phyloP scores from a whole-genome alignment of 2,329 filamentous ascomycete genomes.

The Aspergillus intermedius region DNA sequence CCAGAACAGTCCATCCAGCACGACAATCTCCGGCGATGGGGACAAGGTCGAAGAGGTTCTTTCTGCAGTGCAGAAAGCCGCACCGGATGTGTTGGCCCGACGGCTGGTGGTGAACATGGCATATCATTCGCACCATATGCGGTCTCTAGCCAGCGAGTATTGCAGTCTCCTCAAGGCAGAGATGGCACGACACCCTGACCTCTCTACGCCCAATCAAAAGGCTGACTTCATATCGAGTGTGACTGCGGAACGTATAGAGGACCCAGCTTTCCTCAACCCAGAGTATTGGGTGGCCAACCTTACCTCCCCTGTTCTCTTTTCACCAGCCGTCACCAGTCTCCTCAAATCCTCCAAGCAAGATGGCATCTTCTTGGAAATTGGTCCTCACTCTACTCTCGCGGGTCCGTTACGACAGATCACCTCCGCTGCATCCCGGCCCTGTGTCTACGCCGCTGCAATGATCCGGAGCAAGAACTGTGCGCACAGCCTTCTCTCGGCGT shows the following conservation, averaged over 20 bases:
- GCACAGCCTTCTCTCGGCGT: not conserved
- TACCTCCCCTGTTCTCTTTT: constrained; percentile 15
- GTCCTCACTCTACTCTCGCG: constrained; percentile 31
- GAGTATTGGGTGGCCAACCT: constrained; percentile 17
- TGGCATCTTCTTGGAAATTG: constrained; percentile 22
- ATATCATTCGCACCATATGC: constrained; percentile 9
- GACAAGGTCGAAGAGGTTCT: constrained; percentile 1
- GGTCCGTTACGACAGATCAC: constrained; percentile 22
- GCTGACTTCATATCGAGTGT: not conserved
- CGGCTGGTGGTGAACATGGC: constrained; percentile 10
- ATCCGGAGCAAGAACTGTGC: constrained; percentile 1
- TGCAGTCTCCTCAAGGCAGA: too few relatives aligned
- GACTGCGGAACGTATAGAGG: not conserved
- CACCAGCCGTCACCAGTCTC: constrained; percentile 5
- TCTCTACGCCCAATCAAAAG: constrained; percentile 1
- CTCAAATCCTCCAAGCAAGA: constrained; percentile 3
- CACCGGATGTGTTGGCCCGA: constrained; percentile 5
- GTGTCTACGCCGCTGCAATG: constrained; percentile 3
- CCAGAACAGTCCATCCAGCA: constrained; percentile 9
- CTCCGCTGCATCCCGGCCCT: not conserved
- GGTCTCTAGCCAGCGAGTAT: not conserved
- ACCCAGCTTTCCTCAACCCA: constrained; percentile 1
- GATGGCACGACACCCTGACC: not conserved
- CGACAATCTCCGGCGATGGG: constrained; percentile 12
- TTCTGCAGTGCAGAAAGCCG: not conserved